phyloP scores from a whole-genome alignment of 2,329 filamentous ascomycete species.

The Botrytis squamosa region DNA sequence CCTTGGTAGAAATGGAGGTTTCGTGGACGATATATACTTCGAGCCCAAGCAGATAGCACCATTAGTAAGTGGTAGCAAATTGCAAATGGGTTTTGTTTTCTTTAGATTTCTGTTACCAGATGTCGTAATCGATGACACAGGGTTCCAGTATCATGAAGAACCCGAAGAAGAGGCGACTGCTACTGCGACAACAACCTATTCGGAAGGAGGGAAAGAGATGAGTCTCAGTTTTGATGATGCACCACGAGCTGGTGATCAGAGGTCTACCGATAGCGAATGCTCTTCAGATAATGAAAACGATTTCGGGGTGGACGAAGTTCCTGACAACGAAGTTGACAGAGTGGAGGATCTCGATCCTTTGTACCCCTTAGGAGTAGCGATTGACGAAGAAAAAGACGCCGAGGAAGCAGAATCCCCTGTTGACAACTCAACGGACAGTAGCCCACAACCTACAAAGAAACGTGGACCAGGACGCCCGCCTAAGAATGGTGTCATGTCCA shows the following conservation, averaged over 20 bases:
- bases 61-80: slow-evolving; percentile 61
- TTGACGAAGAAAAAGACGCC: slow-evolving; percentile 38
- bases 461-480: slow-evolving; percentile 78
- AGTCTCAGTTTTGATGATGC: slow-evolving; percentile 70
- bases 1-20: slow-evolving; percentile 64
- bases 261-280: slow-evolving; percentile 34
- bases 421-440: slow-evolving; percentile 24
- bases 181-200: slow-evolving; percentile 43
- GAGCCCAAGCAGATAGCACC: slow-evolving; percentile 52
- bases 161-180: slow-evolving; percentile 40
- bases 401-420: slow-evolving; percentile 17
- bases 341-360: slow-evolving; percentile 24
- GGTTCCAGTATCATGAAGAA: slow-evolving; percentile 51
- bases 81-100: slow-evolving; percentile 70
- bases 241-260: slow-evolving; percentile 54
- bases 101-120: slow-evolving; percentile 69
- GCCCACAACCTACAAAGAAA: slow-evolving; percentile 39
- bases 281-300: slow-evolving; percentile 30
- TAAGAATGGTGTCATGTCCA: slow-evolving; percentile 81
- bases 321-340: slow-evolving; percentile 27
- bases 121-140: slow-evolving; percentile 56
- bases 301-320: slow-evolving; percentile 31
- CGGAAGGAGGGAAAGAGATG: slow-evolving; percentile 62
- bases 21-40: slow-evolving; percentile 61
- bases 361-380: neutral